Evolutionary conservation across 306 rosid genomes (phyloP).

Genomic region (Acmispon strigosus): DNA sequence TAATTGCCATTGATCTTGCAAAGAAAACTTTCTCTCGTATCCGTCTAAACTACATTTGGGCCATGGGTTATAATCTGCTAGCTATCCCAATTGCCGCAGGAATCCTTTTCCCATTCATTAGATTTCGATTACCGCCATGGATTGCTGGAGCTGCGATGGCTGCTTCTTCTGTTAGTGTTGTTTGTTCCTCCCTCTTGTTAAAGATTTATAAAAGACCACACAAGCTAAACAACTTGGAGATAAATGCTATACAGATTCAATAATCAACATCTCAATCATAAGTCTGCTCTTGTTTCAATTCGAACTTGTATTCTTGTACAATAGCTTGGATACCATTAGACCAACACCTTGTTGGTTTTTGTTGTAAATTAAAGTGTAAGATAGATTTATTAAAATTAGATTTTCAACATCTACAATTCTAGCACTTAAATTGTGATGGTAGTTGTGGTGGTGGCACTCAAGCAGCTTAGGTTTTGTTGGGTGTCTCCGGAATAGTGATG

Average conservation of each 20-base stretch:
- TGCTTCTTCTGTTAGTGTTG: constrained; percentile 86
- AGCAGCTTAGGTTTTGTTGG: too few species aligned
- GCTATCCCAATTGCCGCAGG: constrained; percentile 84
- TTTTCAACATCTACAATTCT: too few species aligned
- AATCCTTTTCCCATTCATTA: constrained; percentile 49
- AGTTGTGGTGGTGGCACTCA: too few species aligned
- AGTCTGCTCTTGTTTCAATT: neutral
- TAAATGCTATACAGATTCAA: constrained; percentile 41
- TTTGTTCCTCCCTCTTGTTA: constrained; percentile 69
- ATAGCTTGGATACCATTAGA: too few species aligned
- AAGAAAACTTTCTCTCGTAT: constrained; percentile 58
- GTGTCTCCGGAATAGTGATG: too few species aligned
- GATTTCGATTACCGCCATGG: constrained; percentile 79
- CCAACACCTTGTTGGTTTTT: neutral
- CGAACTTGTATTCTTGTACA: too few species aligned
- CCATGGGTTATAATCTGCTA: constrained; percentile 64
- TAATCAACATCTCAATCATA: constrained; percentile 7
- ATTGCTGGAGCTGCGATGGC: constrained; percentile 97
- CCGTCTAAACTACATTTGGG: constrained; percentile 74
- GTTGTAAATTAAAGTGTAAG: neutral
- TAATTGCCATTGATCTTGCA: constrained; percentile 74
- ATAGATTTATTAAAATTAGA: neutral
- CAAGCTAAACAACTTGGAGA: constrained; percentile 43
- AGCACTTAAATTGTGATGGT: too few species aligned
- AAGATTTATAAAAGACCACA: constrained; percentile 62